These are phyloP conservation scores for Globisporangium cylindrosporum DNA, from an alignment of 352 stramenopile genomes.

Conservation along the genomic window DNA sequence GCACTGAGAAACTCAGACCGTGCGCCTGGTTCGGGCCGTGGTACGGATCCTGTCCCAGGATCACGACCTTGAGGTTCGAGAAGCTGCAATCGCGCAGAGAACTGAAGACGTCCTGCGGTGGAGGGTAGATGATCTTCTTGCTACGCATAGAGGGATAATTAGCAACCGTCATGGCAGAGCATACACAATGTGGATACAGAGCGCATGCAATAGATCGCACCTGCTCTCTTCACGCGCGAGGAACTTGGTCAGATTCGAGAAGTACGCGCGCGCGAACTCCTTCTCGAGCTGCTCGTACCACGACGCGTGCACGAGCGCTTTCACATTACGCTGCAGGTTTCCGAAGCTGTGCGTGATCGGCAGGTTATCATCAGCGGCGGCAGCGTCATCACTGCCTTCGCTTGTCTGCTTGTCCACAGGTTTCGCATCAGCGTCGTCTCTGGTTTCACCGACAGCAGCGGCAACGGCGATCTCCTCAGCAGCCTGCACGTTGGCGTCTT, in stretches of 20 bases:
- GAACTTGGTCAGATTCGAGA: constrained; percentile 43
- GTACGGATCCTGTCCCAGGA: constrained; percentile 93
- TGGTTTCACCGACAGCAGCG: background rate
- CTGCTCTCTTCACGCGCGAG: constrained; percentile 47
- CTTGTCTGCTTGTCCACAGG: background rate
- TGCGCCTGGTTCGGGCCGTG: constrained; percentile 85
- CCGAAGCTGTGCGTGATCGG: constrained; percentile 30
- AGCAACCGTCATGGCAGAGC: background rate
- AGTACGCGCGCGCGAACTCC: constrained; percentile 47
- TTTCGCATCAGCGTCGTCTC: background rate
- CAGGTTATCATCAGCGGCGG: constrained; percentile 1
- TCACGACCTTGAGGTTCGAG: constrained; percentile 89
- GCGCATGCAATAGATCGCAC: constrained; percentile 9
- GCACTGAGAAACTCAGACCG: constrained; percentile 90
- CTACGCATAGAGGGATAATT: constrained; percentile 10
- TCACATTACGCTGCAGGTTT: constrained; percentile 33
- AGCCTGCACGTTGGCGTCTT: background rate
- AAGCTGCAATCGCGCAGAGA: constrained; percentile 89
- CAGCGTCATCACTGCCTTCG: background rate
- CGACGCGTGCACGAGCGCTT: constrained; percentile 45
- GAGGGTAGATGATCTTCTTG: constrained; percentile 86
- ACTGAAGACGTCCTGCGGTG: constrained; percentile 83
- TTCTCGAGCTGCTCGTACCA: constrained; percentile 57
- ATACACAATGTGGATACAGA: background rate
- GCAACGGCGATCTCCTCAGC: background rate